Evolutionary conservation across 495 filamentous ascomycete species (phyloP), one percentile per base, ranked within the genome.

Genomic region (Tuber calosporum): DNA sequence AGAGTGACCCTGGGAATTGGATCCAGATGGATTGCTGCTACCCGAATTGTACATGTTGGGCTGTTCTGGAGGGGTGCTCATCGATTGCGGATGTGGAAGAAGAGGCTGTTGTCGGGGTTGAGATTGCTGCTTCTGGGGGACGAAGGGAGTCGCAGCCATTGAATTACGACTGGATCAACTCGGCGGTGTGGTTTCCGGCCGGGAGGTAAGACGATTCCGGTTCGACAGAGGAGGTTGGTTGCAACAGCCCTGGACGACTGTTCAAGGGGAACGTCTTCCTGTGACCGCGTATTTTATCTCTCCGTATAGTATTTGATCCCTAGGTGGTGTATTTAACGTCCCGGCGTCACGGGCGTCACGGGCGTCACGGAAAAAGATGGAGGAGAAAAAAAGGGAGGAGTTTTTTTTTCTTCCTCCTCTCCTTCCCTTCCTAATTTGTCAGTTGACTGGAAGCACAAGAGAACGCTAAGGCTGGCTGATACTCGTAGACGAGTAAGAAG

Each of bases 1-100:
- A 68, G 69, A 75, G 34, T 81, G 79, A 40, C 79, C 79, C 70
- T 79, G 77, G 34, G 75, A 77, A 79, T 79, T 79, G 67, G 58
- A 58, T 69, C 75, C 75, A 71, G 77, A 74, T 53, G 58, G 42
- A 66, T 73, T 79, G 58, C 66, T 75, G 43, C 68, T 79, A 43
- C 66, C 69, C 48, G 67, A 76, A 36, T 70, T 62, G 45, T 78
- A 78, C 70, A 78, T 79, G 70, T 58, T 72, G 69, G 71, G 78
- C 41, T 77, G 74, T 39, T 78, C 76, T 45, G 76, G 76, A 69
- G 76, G 76, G 53, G 76, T 78, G 48, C 70, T 78, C 76, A 78
- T 77, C 34, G 76, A 26, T n/a, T 77, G 74, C 38, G 76, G 39
- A 26, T 66, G 70, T 34, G 76, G 70, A 43, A 71, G 68, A 67